Base-by-base conservation (phyloP, 768 basidiomycete species). In the Rhodosporidiobolus odoratus region DNA sequence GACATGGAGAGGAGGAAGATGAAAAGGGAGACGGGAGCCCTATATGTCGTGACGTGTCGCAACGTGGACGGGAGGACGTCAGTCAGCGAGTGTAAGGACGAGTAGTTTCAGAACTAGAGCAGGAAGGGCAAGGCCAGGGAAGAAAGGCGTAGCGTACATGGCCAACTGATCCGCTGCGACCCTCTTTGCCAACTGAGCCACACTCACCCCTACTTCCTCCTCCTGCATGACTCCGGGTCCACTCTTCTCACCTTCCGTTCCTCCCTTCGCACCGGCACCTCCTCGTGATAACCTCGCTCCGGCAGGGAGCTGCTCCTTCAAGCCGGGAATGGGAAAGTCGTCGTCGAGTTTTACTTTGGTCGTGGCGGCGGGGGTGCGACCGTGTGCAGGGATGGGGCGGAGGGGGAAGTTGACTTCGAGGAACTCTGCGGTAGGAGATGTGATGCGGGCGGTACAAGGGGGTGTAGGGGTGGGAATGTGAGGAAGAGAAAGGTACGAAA, bases 321-420 rank as follows among this genome's bases (percentile, higher is more conserved):
- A 41, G 6, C 67, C 73, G 6, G 73, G 73, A 40, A 69, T 70
- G 35, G 69, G 70, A 38, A 62, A 52, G 16, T 65, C 68, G 43
- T 66, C 45, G 50, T 74, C 68, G 40, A 67, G 68, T 27, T 71
- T 62, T 30, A 62, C 53, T 13, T 68, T 71, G 19, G 58, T 56
- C 53, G 54, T 53, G 8, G 45, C 34, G 12, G 64, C 43, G 35
- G 57, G 66, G 8, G 27, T 27, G 38, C 38, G 38, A 27, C 57
- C 38, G 32, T 40, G 52, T 6, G 16, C 38, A 5, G 58, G 32
- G 19, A 60, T 45, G 9, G 62, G 23, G 40, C 73, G 65, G 15
- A 74, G 69, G 2, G 73, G 73, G 63, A 74, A 74, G n/a, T 74
- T 74, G 56, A 74, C 69, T 40, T 74, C 73, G 66, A 74, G 73